phyloP scores from a whole-genome alignment of 1,284 basidiomycete species.

The Papiliotrema terrestris region DNA sequence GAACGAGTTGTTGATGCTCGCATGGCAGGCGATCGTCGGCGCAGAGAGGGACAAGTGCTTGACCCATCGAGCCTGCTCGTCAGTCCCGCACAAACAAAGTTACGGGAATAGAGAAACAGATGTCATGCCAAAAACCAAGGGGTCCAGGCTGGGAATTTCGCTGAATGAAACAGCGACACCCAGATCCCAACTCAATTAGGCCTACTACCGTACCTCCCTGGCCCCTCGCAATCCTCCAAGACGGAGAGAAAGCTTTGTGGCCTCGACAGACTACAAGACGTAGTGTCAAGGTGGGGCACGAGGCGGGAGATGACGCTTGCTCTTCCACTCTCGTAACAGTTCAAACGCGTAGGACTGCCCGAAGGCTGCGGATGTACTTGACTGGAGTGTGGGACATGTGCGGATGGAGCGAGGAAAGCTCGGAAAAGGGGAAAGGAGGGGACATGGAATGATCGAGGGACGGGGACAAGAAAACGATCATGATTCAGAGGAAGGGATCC shows the following conservation, averaged over 20 bases:
- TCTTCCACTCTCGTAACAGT: slow-evolving; percentile 64
- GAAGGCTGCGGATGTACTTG: slow-evolving; percentile 49
- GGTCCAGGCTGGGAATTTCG: slow-evolving; percentile 30
- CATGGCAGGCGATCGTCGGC: slow-evolving; percentile 97
- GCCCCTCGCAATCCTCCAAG: slow-evolving; percentile 45
- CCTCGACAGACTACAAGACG: slow-evolving; percentile 40
- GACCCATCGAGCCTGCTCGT: slow-evolving; percentile 85
- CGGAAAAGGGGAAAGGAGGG: slow-evolving; percentile 2
- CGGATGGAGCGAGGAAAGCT: slow-evolving; percentile 2
- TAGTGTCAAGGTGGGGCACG: slow-evolving; percentile 47
- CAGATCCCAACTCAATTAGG: slow-evolving; percentile 52
- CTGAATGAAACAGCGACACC: slow-evolving; percentile 22
- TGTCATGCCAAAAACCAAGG: slow-evolving; percentile 54
- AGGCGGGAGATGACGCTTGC: slow-evolving; percentile 48
- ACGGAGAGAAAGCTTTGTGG: slow-evolving; percentile 39
- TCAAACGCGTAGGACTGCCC: slow-evolving; percentile 39
- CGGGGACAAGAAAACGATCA: not conserved
- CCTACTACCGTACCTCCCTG: slow-evolving; percentile 37
- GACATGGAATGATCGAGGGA: not conserved
- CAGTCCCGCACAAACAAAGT: slow-evolving; percentile 2
- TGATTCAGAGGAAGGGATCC: slow-evolving; percentile 2
- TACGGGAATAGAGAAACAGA: slow-evolving; percentile 6
- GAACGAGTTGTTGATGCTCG: slow-evolving; percentile 97
- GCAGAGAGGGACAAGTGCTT: slow-evolving; percentile 91
- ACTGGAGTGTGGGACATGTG: slow-evolving; percentile 52